Evolutionary conservation across 805 yeast species (phyloP), one percentile per base, ranked within the genome.

Genomic region (Myxozyma lipomycoides): DNA sequence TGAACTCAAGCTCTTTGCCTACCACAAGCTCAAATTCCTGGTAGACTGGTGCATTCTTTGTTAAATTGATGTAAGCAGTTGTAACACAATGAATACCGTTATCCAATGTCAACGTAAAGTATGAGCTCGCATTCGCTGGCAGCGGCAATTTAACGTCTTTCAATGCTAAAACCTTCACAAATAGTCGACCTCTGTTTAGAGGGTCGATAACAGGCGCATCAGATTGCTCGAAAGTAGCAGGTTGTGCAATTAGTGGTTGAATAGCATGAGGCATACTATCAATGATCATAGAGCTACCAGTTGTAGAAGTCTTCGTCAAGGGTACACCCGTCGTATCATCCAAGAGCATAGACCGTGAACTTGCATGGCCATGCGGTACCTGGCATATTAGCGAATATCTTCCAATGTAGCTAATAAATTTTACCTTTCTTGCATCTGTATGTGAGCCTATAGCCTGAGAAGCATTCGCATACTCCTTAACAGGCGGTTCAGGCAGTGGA

Each of bases 11-110:
- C 1, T 73, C 65, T 15, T 74, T 78, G 22, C 75, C 75, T 32
- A 82, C 80, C 4, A 82, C 72, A 56, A 83, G 67, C 62, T 87
- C 95, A 65, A 86, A 87, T 61, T 89, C 96, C 60, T 84, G 83
- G 43, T 76, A 76, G 46, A 86, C 69, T 9, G 68, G 52, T 4
- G 72, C 65, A 21, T 58, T 56, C 24, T 64, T 62, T 12, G 52
- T 43, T n/a, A 76, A 48, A 0, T 61, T 55, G 41, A 67, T 58
- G 66, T 76, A 73, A 6, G 81, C 77, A 0, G 95, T 87, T 34
- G 81, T 77, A 43, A 86, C 77, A 51, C 86, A 78, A 63, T 89
- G 95, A 35, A 81, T 79, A 4, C 95, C 95, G 64, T 89, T 89
- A 64, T 89, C 96, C 47, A 83, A 68, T 18, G 67, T 64, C 17